These are phyloP conservation scores for Nicotiana otophora DNA, from an alignment of 257 asterid genomes.

Conservation along the genomic window DNA sequence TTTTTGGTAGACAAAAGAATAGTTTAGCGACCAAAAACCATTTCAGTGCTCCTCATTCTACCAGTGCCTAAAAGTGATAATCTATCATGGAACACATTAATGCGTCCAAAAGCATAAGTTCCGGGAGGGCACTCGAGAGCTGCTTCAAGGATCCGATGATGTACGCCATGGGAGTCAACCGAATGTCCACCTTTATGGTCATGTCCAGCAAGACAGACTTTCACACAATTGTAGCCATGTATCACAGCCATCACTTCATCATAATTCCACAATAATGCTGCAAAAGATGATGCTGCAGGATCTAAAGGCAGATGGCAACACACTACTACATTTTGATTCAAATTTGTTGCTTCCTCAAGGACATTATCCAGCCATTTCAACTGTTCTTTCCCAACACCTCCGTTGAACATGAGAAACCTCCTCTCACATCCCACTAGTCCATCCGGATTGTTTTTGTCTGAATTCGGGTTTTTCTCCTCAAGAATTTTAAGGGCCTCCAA, in stretches of 20 bases:
- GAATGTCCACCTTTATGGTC: constrained; percentile 70
- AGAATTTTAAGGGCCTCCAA: constrained; percentile 51
- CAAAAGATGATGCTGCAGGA: constrained; percentile 46
- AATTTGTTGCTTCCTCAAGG: constrained; percentile 52
- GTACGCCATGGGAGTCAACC: constrained; percentile 70
- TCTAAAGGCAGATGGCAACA: constrained; percentile 82
- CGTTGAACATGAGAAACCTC: constrained; percentile 85
- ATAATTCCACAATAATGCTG: constrained; percentile 72
- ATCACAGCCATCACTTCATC: constrained; percentile 83
- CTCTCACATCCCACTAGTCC: constrained; percentile 69
- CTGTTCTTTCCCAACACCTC: constrained; percentile 79
- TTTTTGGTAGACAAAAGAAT: neutral
- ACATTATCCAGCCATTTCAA: constrained; percentile 71
- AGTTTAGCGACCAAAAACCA: constrained; percentile 43
- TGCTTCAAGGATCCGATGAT: constrained; percentile 86
- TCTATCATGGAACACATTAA: constrained; percentile 67
- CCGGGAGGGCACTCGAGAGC: constrained; percentile 93
- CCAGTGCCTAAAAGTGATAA: constrained; percentile 57
- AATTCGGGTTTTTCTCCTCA: constrained; percentile 65
- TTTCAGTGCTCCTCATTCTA: constrained; percentile 59
- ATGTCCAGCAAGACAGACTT: constrained; percentile 83
- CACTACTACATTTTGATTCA: constrained; percentile 67
- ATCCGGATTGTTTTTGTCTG: constrained; percentile 75
- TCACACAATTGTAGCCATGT: constrained; percentile 68
- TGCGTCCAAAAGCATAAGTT: constrained; percentile 58